These are phyloP conservation scores for Thecaphora thlaspeos DNA, from an alignment of 1,284 basidiomycete genomes.

Conservation along the genomic window DNA sequence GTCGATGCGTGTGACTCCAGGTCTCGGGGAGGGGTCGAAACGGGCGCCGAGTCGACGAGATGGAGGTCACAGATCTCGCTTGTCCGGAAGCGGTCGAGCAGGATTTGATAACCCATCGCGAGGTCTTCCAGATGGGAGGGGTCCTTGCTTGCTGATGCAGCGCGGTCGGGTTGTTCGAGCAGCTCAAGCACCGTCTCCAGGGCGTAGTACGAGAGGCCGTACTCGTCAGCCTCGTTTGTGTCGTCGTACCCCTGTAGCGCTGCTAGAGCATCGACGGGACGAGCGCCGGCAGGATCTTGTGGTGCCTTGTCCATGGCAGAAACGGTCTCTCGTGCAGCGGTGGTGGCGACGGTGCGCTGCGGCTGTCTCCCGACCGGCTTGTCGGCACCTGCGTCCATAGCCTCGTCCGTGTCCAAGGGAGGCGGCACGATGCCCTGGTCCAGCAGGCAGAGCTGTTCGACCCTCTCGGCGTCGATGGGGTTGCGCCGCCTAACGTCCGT, in stretches of 20 bases:
- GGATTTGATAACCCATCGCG: background rate
- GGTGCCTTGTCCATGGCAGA: too few species aligned
- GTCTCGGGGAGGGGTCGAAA: too few species aligned
- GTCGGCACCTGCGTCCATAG: background rate
- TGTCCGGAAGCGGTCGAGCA: background rate
- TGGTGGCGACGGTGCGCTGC: too few species aligned
- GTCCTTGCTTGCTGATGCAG: background rate
- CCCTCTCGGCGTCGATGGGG: slow-evolving; percentile 21
- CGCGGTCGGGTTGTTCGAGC: background rate
- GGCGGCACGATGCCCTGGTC: slow-evolving; percentile 23
- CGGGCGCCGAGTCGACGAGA: background rate
- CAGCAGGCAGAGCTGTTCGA: slow-evolving; percentile 31
- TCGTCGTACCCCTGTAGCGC: too few species aligned
- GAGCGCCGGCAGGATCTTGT: too few species aligned
- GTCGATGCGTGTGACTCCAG: too few species aligned
- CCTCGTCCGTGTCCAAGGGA: slow-evolving; percentile 9
- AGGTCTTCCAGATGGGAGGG: background rate
- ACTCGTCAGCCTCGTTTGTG: too few species aligned
- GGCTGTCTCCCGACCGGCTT: background rate
- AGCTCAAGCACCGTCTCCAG: background rate
- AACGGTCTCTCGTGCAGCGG: background rate
- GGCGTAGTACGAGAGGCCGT: background rate
- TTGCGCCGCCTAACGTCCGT: slow-evolving; percentile 5
- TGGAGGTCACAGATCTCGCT: background rate
- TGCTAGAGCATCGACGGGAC: too few species aligned